phyloP scores from a whole-genome alignment of 371 early-diverging fungal species.

The Apophysomyces sp. region DNA sequence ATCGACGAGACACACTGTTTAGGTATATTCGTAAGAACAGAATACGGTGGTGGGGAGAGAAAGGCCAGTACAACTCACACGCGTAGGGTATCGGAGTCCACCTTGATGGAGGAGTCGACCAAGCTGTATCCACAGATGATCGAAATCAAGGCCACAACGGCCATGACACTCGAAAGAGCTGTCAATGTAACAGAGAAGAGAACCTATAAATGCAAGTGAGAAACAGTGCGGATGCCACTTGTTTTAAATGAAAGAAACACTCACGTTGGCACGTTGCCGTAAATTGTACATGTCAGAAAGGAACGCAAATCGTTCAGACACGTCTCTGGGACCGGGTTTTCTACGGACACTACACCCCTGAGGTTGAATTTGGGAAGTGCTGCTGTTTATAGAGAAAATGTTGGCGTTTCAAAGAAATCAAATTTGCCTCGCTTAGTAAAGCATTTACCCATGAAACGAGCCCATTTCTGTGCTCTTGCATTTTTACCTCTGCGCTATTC shows the following conservation, averaged over 20 bases:
- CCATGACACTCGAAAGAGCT: conserved; percentile 61
- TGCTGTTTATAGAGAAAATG: too few species aligned
- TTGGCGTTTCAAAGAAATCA: too few species aligned
- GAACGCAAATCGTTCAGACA: too few species aligned
- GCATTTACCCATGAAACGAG: too few species aligned
- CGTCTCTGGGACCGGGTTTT: too few species aligned
- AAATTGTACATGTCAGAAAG: conserved; percentile 53
- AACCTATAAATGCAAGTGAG: conserved; percentile 24
- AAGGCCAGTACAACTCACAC: conserved; percentile 40
- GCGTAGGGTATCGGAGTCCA: conserved; percentile 51
- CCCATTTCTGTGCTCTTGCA: too few species aligned
- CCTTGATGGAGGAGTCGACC: conserved; percentile 29
- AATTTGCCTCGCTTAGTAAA: too few species aligned
- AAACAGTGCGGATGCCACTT: neutral
- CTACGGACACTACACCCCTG: too few species aligned
- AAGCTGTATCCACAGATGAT: conserved; percentile 47
- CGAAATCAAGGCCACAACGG: conserved; percentile 50
- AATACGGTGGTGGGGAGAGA: neutral
- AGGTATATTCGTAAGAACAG: neutral
- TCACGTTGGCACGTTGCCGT: conserved; percentile 61
- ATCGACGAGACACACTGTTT: conserved; percentile 53
- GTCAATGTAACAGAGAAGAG: conserved; percentile 70
- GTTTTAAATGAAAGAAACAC: too few species aligned
- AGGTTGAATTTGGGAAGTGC: too few species aligned
- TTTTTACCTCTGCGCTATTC: too few species aligned